Base-by-base conservation (phyloP, 108 stramenopile species). In the Fistulifera pelliculosa region DNA sequence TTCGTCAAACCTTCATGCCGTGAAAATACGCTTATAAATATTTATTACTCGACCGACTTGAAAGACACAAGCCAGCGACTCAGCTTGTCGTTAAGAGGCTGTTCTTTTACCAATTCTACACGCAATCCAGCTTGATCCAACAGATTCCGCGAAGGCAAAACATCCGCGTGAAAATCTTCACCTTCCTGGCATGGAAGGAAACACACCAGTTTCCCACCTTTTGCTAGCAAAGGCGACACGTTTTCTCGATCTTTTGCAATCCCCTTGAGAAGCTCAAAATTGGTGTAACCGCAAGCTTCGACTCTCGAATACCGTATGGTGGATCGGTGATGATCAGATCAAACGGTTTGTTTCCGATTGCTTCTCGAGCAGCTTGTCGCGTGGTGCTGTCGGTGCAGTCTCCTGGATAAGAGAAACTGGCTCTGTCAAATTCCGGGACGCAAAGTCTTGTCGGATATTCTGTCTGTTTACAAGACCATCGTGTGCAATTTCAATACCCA, bases 401-500 rank as follows among this genome's bases (percentile, higher is more conserved):
- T 15, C 91, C 91, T 63, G 52, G 27, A 93, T 70, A 1, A 93
- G 49, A 11, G 68, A 70, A 3, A 64, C 27, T 2, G 87, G 91
- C 10, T 48, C 65, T 31, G 64, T 68, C 26, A 93, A 60, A 12
- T 69, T 58, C 1, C 91, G 74, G 7, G 57, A 58, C 5, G 49
- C 41, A 76, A 93, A 93, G 51, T 93, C 91, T 48, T 65, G 42
- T 1, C 56, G 47, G 40, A 93, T 85, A 56, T 89, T 50, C 27
- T 74, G 49, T 10, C 85, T 75, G 56, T 85, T 82, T 27, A 93
- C 83, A 16, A 68, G 47, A 17, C 78, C 76, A 52, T 82, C 44
- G 44, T 80, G 75, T 12, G 82, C 77, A 54, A 93, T 75, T 69
- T 93, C 90, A 51, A 93, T 80, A 6, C 78, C 84, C n/a, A 93